A percentile compares a stretch with the other conserved stretches of the same genome.
These are phyloP conservation scores for Neoboletus brunneissimus DNA, from an alignment of 768 basidiomycete species.

Conservation along the genomic window DNA sequence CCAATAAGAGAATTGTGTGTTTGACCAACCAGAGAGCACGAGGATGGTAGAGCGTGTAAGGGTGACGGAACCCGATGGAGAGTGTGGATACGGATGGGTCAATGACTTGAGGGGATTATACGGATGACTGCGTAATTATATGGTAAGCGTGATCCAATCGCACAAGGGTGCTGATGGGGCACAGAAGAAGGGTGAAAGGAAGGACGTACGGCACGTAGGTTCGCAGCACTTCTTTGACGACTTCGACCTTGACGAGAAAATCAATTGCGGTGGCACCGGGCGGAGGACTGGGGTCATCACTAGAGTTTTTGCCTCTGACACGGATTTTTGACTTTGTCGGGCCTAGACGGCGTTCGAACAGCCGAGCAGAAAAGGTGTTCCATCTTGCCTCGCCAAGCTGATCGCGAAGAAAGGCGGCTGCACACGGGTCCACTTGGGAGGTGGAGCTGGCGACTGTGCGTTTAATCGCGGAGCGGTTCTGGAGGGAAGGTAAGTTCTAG, in stretches of 20 bases:
- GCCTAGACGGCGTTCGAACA: conserved; percentile 45
- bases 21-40: conserved; percentile 50
- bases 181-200: not conserved
- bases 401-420: conserved; percentile 45
- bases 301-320: conserved; percentile 28
- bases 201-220: conserved; percentile 47
- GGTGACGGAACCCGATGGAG: conserved; percentile 43
- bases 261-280: conserved; percentile 46
- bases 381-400: conserved; percentile 43
- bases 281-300: conserved; percentile 25
- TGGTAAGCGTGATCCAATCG: conserved; percentile 22
- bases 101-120: conserved; percentile 52
- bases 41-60: conserved; percentile 48
- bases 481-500: conserved; percentile 11
- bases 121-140: conserved; percentile 41
- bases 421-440: conserved; percentile 41
- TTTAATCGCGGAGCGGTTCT: conserved; percentile 30
- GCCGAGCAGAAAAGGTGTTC: conserved; percentile 45
- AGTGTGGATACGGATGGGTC: conserved; percentile 37
- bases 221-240: conserved; percentile 48
- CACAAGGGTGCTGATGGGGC: conserved; percentile 3
- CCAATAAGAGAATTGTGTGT: conserved; percentile 55
- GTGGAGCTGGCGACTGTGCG: conserved; percentile 20
- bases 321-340: conserved; percentile 38
- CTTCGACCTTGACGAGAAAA: conserved; percentile 52